Conservation (phyloP, 192 early-diverging fungal species). For the Spizellomyces sp. region DNA sequence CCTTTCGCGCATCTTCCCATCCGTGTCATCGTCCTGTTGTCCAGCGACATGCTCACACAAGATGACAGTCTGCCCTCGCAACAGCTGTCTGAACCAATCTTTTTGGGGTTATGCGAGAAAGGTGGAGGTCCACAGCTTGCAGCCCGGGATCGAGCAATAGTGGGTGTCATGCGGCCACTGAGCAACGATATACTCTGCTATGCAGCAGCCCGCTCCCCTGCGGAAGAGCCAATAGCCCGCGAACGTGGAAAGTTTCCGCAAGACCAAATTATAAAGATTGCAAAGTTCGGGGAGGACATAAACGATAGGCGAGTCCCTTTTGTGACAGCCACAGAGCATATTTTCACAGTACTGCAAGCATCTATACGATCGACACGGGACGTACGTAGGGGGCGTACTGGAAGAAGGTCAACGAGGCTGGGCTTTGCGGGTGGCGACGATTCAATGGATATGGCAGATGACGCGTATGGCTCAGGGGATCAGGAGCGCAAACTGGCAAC, state of each 20-base stretch:
- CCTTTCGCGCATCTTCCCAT: no score
- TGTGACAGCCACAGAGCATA: conserved; percentile 10
- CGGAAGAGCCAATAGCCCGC: background rate
- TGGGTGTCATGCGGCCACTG: background rate
- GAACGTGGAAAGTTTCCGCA: background rate
- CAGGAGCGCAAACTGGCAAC: conserved; percentile 4
- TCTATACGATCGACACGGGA: background rate
- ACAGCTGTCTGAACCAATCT: no score
- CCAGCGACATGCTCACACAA: no score
- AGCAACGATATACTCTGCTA: background rate
- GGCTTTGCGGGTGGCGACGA: background rate
- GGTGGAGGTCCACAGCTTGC: no score
- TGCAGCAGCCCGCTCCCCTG: background rate
- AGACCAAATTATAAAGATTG: conserved; percentile 1
- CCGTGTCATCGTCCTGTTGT: no score
- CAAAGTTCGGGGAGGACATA: conserved; percentile 13
- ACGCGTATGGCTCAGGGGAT: background rate
- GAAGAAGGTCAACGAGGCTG: background rate
- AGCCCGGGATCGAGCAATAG: no score
- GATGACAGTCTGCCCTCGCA: no score
- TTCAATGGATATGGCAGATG: background rate
- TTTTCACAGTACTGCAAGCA: conserved; percentile 24
- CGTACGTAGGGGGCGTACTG: background rate
- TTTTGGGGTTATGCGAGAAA: no score
- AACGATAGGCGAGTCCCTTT: conserved; percentile 10